Base-by-base conservation (phyloP, 441 rosid species). In the Adansonia grandidieri region DNA sequence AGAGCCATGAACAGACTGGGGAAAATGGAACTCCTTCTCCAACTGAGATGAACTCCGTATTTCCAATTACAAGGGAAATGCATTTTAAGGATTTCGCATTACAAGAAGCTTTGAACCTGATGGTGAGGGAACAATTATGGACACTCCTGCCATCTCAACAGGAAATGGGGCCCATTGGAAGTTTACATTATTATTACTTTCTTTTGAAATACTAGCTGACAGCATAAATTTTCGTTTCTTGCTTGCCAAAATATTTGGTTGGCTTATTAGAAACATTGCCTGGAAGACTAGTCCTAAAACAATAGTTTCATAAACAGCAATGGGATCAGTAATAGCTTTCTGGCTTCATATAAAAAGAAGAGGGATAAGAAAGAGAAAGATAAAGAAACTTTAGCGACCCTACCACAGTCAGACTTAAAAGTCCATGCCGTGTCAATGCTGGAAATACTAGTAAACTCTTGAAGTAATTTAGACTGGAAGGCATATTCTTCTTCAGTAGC, bases 151-250 rank as follows among this genome's bases (percentile, higher is more conserved):
- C 97, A 91, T 88, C 89, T 96, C 98, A 9, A 92, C 68, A 51
- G 99, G 97, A 86, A 96, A 96, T 10, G 96, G 89, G 9, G 92
- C 82, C 98, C 99, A 96, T 48, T 87, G 88, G 82, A 96, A 88
- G 73, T 80, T 83, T 9, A 87, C 82, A 47, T 89, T 80, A 78
- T 84, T 78, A 57, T 72, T 65, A 82, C 80, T 84, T 58, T 81
- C 91, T 51, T 84, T 86, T 0, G 82, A 84, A 58, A 96, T 86
- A 79, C 77, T 89, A 51, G 93, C 79, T 9, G 95, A 88, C 69
- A 88, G 80, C 81, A 87, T 83, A 77, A 79, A 91, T 76, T 90
- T 91, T 76, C 85, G 91, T 85, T 50, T 86, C 88, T 92, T 93
- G 79, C 94, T 93, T 50, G 91, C 97, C 85, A 91, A 79, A 74